Evolutionary conservation across 345 rosid genomes (phyloP), one percentile per base, ranked within the genome.

Genomic region (thale cress (Arabidopsis thaliana)): DNA sequence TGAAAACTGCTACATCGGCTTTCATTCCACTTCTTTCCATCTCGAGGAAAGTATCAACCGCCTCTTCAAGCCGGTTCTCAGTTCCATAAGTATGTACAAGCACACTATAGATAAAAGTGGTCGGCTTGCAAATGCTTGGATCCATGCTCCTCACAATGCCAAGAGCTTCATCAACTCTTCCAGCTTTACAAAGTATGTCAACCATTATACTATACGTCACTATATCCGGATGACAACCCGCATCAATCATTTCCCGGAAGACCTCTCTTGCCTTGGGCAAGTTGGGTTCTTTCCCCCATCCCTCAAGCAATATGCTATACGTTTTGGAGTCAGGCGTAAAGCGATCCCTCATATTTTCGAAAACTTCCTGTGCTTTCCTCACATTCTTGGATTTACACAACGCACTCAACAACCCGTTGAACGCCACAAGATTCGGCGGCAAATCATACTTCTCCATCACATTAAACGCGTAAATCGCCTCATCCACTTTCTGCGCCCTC

Each of bases 241-340:
- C 59, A 14, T 82, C 74, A 37, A 86, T 76, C 98, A 91, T 93
- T 65, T 88, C 96, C 63, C 81, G 63, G 60, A 88, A 93, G 67
- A 85, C 79, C 75, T 87, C 93, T 79, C 98, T 85, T 0, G 96
- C 96, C 82, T 86, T 93, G 3, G 94, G 93, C 67, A 93, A 80
- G 58, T 93, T 91, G 0, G 97, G 98, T 56, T 83, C 89, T 72
- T 82, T 91, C 24, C 97, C 98, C 98, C 98, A 93, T 28, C 96
- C 98, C 22, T 84, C 93, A 77, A 91, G 77, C 87, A 93, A 71
- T 79, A 93, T 89, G 61, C 97, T 93, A 74, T 84, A 93, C 4
- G 97, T 91, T 74, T 93, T 91, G 3, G 91, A 81, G 67, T 87
- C 87, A 0, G 89, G 91, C 12, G 49, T 72, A 79, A 87, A 87